Evolutionary conservation across 2,329 filamentous ascomycete genomes (phyloP), one percentile per base, ranked within the genome.

Genomic region (Aspergillus bombycis): DNA sequence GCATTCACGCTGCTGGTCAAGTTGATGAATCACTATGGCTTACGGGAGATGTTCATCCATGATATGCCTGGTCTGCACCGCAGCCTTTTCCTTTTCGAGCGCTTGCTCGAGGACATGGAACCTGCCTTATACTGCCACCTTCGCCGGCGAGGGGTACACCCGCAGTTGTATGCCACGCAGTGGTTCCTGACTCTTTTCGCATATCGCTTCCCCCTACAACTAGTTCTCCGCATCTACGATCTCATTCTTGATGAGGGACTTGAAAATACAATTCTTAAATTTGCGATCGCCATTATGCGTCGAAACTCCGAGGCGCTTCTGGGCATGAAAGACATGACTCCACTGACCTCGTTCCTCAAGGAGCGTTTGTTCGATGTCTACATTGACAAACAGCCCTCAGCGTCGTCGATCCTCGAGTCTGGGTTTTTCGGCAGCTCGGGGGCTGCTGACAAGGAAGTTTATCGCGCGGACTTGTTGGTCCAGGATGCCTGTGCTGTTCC

Each of bases 151-250:
- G 90, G 92, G 68, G 95, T 99, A 60, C 91, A 91, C 10, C 91
- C 95, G 0, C 93, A 97, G 74, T 85, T 99, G 10, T 99, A 99
- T 75, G 95, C 95, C 52, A 99, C 95, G 0, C 95, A 99, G 78
- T 99, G 95, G 95, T 99, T 99, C 79, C 85, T 99, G 57, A 99
- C 95, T 0, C 85, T 99, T n/a, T 99, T 99, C 75, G 93, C 94
- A 36, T 99, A 99, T 78, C 91, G 96, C 48, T 99, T 99, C 78
- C 95, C 95, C 10, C 85, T 99, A 9, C 95, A 99, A 75, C 88
- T 99, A 11, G 95, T 99, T 8, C 89, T 99, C 62, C 91, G 95
- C 36, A 96, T 99, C 57, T 99, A 98, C 78, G 95, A 99, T 75
- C 82, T 99, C 61, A 95, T 99, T 58, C 84, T 99, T 21, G 95